Percentiles rank a stretch among this genome's conserved stretches.
phyloP scores from a whole-genome alignment of 768 basidiomycete genomes.

The Butyriboletus loyo region DNA sequence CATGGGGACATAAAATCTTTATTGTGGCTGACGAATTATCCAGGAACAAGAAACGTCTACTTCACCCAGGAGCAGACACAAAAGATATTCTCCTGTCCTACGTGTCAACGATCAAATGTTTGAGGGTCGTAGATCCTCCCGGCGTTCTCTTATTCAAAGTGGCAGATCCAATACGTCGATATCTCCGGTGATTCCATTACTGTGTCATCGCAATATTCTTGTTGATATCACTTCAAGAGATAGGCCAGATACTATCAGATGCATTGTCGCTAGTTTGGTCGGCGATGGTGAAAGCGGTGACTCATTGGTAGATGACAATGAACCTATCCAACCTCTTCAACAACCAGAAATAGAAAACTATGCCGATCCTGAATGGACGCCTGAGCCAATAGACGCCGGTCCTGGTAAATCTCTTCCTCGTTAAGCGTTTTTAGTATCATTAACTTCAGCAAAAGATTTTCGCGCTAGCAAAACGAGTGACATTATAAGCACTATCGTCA shows the following conservation, averaged over 20 bases:
- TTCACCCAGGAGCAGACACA: conserved; percentile 96
- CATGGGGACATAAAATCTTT: background rate
- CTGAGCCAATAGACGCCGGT: conserved; percentile 95
- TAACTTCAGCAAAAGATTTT: conserved; percentile 59
- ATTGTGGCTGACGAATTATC: conserved; percentile 2
- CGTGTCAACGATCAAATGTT: conserved; percentile 86
- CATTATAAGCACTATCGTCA: conserved; percentile 93
- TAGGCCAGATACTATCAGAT: conserved; percentile 89
- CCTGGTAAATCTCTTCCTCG: conserved; percentile 54
- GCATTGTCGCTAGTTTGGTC: conserved; percentile 88
- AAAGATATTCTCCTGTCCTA: conserved; percentile 88
- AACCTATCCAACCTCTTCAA: conserved; percentile 73
- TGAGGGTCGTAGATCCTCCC: conserved; percentile 87
- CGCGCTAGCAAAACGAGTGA: conserved; percentile 88
- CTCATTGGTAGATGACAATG: conserved; percentile 80
- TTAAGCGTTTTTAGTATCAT: background rate
- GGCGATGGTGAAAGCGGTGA: conserved; percentile 82
- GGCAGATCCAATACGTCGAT: conserved; percentile 86
- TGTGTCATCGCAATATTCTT: background rate
- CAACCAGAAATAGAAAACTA: conserved; percentile 82
- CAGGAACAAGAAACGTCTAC: conserved; percentile 82
- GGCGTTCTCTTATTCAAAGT: conserved; percentile 93
- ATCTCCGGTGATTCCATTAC: conserved; percentile 62
- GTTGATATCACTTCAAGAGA: conserved; percentile 45
- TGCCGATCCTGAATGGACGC: conserved; percentile 89